Conservation (phyloP, 495 filamentous ascomycete genomes). For the Penicillium odoratum region DNA sequence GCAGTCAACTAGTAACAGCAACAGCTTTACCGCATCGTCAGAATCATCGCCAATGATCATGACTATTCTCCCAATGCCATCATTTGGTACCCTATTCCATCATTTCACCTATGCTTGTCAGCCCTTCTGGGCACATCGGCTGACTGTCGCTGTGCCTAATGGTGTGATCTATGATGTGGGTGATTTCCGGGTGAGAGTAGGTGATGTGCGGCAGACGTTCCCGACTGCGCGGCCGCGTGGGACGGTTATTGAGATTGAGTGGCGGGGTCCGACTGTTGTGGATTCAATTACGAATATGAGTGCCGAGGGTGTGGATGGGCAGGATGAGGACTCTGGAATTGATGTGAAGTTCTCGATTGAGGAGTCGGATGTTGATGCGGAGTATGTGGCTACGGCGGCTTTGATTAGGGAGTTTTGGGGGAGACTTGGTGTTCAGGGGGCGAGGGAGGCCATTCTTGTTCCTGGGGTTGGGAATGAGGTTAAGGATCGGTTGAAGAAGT, state of each 20-base stretch:
- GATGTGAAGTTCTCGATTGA: constrained; percentile 35
- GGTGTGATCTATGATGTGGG: constrained; percentile 46
- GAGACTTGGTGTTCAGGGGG: constrained; percentile 34
- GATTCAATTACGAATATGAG: constrained; percentile 19
- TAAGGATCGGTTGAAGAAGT: constrained; percentile 31
- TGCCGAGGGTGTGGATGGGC: background rate
- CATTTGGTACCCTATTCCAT: constrained; percentile 38
- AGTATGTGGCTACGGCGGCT: constrained; percentile 39
- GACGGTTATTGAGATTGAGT: constrained; percentile 47
- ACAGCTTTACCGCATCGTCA: background rate
- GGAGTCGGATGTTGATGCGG: constrained; percentile 43
- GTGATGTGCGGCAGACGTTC: constrained; percentile 46
- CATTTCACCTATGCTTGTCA: constrained; percentile 48
- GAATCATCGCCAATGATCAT: constrained; percentile 36
- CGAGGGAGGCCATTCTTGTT: constrained; percentile 44
- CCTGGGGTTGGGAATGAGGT: constrained; percentile 44
- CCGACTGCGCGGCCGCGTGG: constrained; percentile 40
- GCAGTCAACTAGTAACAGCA: background rate
- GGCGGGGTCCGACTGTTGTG: constrained; percentile 42
- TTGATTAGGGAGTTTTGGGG: constrained; percentile 48
- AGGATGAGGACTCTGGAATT: constrained; percentile 29
- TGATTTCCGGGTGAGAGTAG: constrained; percentile 46
- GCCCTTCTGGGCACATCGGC: constrained; percentile 46
- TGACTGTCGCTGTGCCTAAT: constrained; percentile 41
- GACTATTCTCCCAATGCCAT: constrained; percentile 38